Evolutionary conservation across 805 yeast species (phyloP), one percentile per base, ranked within the genome.

Genomic region (Sungouiozyma intestinalis): DNA sequence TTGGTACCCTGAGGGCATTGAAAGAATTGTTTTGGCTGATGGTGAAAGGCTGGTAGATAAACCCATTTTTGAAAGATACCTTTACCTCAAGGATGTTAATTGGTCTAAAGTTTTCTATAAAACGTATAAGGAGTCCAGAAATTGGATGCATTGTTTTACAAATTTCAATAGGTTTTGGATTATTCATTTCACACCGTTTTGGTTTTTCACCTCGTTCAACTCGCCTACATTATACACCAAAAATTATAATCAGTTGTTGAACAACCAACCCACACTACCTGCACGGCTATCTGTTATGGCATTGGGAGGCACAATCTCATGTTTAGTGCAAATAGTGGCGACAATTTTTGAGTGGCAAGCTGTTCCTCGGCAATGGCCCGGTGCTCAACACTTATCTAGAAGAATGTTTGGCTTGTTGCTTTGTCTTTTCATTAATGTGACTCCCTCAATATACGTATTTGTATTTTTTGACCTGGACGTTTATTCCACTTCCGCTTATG

Each of bases 101-200:
- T 86, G 96, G 96, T 53, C 65, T 2, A 72, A 69, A 43, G 80
- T 77, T 0, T 80, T 85, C 49, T 71, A 70, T 49, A 86, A 86
- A 60, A 85, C 95, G 1, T 86, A 78, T 57, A 71, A 65, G 43
- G 95, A 85, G 58, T 68, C 70, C 35, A 72, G 95, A 60, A 73
- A 81, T 13, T 85, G 94, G 94, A 64, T 75, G 44, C 95, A 85
- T 62, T 71, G 76, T 31, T 50, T 81, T 19, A 72, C 79, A 18
- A 83, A 85, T 57, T 85, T 85, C 62, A 81, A 80, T 58, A 65
- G 95, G 43, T 76, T 82, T 41, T 82, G 90, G 88, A 77, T 81
- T 41, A 73, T 84, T 39, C 95, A 85, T 54, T 65, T 78, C 33
- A 69, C 85, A 1, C 66, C 77, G 29, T 85, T 81, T 58, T 85